A percentile compares a stretch with the other conserved stretches of the same genome.
Evolutionary conservation across 1,284 basidiomycete species (phyloP).

Genomic region (Leccinum pachyderme): DNA sequence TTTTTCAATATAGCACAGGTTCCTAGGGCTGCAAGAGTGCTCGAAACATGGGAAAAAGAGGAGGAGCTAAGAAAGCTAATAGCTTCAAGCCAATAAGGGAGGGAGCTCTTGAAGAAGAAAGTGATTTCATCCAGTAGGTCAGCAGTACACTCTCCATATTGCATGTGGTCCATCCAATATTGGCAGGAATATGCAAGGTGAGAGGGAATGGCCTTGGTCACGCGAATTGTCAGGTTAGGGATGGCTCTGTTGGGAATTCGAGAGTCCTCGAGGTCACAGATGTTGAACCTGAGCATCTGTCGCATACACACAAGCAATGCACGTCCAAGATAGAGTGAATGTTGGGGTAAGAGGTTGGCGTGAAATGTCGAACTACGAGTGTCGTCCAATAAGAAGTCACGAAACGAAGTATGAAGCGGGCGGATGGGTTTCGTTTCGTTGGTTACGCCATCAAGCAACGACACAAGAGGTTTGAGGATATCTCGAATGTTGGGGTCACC

Average conservation of each 20-base stretch:
- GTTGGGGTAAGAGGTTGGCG: conserved; percentile 10
- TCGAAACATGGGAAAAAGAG: neutral
- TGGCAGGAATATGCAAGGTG: conserved; percentile 17
- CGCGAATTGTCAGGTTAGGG: neutral
- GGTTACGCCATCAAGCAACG: conserved; percentile 13
- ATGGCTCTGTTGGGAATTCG: conserved; percentile 9
- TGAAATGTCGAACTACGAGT: conserved; percentile 20
- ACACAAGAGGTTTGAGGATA: conserved; percentile 24
- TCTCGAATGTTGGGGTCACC: conserved; percentile 8
- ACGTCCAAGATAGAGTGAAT: conserved; percentile 16
- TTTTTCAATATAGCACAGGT: conserved; percentile 8
- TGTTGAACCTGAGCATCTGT: conserved; percentile 19
- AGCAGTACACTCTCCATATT: conserved; percentile 6
- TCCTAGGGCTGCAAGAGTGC: conserved; percentile 9
- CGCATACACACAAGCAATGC: conserved; percentile 16
- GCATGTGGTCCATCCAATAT: conserved; percentile 24
- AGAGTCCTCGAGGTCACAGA: conserved; percentile 23
- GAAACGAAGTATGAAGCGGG: conserved; percentile 21
- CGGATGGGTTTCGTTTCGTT: conserved; percentile 20
- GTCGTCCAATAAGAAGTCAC: conserved; percentile 15
- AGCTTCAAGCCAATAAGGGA: too few species aligned
- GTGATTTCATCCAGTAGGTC: conserved; percentile 15
- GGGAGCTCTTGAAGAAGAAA: conserved; percentile 19
- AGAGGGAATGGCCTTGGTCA: conserved; percentile 9
- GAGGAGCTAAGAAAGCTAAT: conserved; percentile 25